phyloP scores from a whole-genome alignment of 2,329 filamentous ascomycete species.

The Ilyonectria robusta region DNA sequence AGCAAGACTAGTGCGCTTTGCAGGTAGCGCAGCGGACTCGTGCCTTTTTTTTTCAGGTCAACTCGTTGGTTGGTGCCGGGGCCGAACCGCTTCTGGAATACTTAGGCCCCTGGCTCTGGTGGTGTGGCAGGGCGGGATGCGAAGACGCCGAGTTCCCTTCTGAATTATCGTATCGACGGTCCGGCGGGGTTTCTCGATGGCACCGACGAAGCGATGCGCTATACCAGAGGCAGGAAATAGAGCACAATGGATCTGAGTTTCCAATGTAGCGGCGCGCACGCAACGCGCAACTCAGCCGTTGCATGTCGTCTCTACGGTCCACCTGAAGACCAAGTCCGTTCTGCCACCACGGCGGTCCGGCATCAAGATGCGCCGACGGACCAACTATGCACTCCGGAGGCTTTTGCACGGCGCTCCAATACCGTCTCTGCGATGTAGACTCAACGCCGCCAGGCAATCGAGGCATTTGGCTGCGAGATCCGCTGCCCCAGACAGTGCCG shows the following conservation, averaged over 20 bases:
- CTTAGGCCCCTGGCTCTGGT: neutral
- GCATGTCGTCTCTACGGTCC: neutral
- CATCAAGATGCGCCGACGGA: slow-evolving; percentile 37
- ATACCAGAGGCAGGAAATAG: neutral
- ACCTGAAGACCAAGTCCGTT: neutral
- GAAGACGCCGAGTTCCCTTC: neutral
- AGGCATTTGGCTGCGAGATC: neutral
- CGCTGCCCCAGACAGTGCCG: neutral
- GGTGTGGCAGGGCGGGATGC: neutral
- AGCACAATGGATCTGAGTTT: neutral
- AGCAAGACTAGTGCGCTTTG: neutral
- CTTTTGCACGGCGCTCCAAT: neutral
- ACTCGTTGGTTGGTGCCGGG: neutral
- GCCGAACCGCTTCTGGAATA: neutral
- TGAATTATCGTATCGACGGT: neutral
- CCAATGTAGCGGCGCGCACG: neutral
- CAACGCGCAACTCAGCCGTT: neutral
- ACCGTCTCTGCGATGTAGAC: slow-evolving; percentile 1
- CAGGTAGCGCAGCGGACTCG: neutral
- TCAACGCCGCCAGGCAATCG: neutral
- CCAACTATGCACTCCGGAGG: slow-evolving; percentile 35
- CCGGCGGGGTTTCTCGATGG: neutral
- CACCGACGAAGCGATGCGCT: neutral
- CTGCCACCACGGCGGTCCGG: slow-evolving; percentile 3
- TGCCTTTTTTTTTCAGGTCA: neutral